Base-by-base conservation (phyloP, 257 asterid species). In the Solanum neorickii region DNA sequence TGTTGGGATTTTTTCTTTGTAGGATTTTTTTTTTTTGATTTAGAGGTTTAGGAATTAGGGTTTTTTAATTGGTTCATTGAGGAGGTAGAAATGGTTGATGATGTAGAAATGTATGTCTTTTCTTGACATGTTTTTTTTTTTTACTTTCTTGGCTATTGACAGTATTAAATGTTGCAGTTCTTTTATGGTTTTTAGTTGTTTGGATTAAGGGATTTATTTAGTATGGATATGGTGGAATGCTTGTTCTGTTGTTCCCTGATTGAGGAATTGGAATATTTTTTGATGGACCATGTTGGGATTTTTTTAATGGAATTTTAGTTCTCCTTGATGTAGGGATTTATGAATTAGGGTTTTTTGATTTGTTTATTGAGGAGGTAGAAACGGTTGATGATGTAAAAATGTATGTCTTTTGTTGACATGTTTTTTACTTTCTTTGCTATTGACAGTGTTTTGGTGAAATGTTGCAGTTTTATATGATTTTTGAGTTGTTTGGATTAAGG, bases 381-480 rank as follows among this genome's bases (percentile, higher is more conserved):
- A 92, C 92, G 98, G 93, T 87, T 90, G 88, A 86, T 88, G 85
- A 83, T 83, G 91, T 77, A 14, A 25, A 76, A 77, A 7, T 42
- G 15, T 25, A n/a, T 7, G 25, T 3, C 6, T 75, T 75, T 42
- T 75, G 9, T 41, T n/a, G 21, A 23, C 39, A 78, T 25, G 35
- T 21, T 44, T 44, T 56, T 78, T 15, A 25, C 41, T 25, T 78
- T 78, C 41, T 47, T 18, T 47, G 85, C 29, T 46, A 16, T 27
- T 27, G 27, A 29, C 41, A 44, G 84, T 46, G 25, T 73, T 25
- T 41, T 37, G 62, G 47, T 62, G 78, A 62, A 68, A 66, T 84
- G 9, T 44, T 62, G 46, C 27, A 69, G 7, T 27, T 46, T 3
- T 15, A 4, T 14, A 10, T 41, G 47, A 23, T 76, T 41, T 76